Base-by-base conservation (phyloP, 352 stramenopile genomes). In the Phytopythium delawarense region DNA sequence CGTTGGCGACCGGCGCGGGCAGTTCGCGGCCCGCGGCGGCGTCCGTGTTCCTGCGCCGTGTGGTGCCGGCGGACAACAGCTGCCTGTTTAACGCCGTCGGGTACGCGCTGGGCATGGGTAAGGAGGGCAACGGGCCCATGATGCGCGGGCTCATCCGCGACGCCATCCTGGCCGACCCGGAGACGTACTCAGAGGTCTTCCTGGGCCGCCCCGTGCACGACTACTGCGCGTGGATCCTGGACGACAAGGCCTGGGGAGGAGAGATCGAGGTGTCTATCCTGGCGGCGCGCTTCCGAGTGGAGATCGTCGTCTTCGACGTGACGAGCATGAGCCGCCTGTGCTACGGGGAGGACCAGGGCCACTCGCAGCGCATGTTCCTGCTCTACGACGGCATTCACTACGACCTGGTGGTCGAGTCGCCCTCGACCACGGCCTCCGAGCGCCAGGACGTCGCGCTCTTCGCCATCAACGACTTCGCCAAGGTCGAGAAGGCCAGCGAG, bases 331-430 rank as follows among this genome's bases (percentile, higher is more conserved):
- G 76, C 45, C 80, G 85, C 15, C 63, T 94, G 21, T 92, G 85
- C 57, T 94, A 94, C 54, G 83, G 85, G 0, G 83, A 92, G 62
- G 85, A 94, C 49, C 83, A 89, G 73, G 81, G 81, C 44, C 92
- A 88, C 57, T 84, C 83, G 37, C 82, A 93, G 69, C 79, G 84
- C 46, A 86, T 93, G 72, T 94, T 93, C 59, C 67, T 94, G 59
- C 77, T 96, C 8, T 96, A 94, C 63, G 87, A 96, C 59, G 87
- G 87, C 34, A 86, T 94, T 42, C 87, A 96, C 56, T 96, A 96
- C 62, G 87, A 96, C 62, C 60, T 92, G 25, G 75, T 93, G 18
- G 81, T 91, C 12, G 85, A 94, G 52, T 62, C 76, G 0, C 71
- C 78, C 16, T 88, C 74, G 0, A 61, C 72, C 21, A 75, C 67